A percentile compares a stretch with the other conserved stretches of the same genome.
Evolutionary conservation across 768 basidiomycete genomes (phyloP).

Genomic region (Nevesoporus exiguus): DNA sequence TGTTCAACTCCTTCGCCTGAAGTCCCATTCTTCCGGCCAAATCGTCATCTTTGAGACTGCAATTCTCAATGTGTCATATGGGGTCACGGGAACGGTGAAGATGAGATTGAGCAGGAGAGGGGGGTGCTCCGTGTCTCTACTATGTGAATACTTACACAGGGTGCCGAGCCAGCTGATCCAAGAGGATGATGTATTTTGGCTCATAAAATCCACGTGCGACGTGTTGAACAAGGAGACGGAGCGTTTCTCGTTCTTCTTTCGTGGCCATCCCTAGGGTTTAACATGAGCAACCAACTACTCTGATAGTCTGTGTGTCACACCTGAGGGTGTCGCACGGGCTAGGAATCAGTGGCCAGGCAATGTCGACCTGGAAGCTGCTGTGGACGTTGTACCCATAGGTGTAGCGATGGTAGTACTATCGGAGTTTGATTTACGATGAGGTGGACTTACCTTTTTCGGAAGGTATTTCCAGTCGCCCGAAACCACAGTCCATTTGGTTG

Average conservation of each 20-base stretch:
- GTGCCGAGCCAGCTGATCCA: slow-evolving; percentile 91
- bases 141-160: slow-evolving; percentile 78
- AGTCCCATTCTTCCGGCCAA: slow-evolving; percentile 87
- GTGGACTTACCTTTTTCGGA: too few relatives aligned
- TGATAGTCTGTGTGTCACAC: neutral
- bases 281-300: neutral
- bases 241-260: slow-evolving; percentile 77
- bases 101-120: slow-evolving; percentile 20
- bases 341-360: neutral
- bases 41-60: slow-evolving; percentile 90
- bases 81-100: slow-evolving; percentile 7
- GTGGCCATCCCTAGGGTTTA: slow-evolving; percentile 45
- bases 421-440: neutral
- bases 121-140: slow-evolving; percentile 20
- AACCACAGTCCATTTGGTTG: too few relatives aligned
- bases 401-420: neutral
- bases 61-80: slow-evolving; percentile 21
- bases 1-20: slow-evolving; percentile 86
- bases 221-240: slow-evolving; percentile 87
- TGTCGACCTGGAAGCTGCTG: too few relatives aligned
- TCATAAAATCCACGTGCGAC: slow-evolving; percentile 95
- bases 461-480: too few relatives aligned
- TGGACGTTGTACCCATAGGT: too few relatives aligned
- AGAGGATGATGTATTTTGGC: slow-evolving; percentile 81
- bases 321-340: neutral